These are phyloP conservation scores for Cystobasidium onofrii DNA, from an alignment of 768 basidiomycete species.

Conservation along the genomic window DNA sequence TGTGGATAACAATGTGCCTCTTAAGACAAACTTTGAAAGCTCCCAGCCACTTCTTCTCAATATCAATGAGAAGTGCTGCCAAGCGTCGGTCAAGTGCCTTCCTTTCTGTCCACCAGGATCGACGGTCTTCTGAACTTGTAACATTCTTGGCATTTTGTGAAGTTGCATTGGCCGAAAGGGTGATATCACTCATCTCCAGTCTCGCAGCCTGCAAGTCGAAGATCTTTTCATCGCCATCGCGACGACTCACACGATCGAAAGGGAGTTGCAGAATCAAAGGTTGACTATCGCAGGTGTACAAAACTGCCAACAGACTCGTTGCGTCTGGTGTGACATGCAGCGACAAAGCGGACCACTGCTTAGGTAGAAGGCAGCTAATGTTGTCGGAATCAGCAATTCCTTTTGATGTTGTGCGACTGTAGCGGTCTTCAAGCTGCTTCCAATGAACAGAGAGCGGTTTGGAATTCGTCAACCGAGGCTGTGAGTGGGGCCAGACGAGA, in stretches of 20 bases:
- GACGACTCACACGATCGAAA: constrained; percentile 61
- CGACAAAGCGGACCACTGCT: constrained; percentile 73
- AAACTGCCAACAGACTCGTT: constrained; percentile 70
- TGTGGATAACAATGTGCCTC: too few relatives aligned
- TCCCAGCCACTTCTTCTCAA: constrained; percentile 95
- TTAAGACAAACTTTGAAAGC: constrained; percentile 72
- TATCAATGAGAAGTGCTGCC: constrained; percentile 63
- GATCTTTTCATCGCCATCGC: constrained; percentile 61
- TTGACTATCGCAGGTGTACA: constrained; percentile 57
- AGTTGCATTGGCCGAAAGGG: constrained; percentile 66
- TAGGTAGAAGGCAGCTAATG: constrained; percentile 51
- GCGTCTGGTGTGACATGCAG: constrained; percentile 76
- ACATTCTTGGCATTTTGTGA: constrained; percentile 66
- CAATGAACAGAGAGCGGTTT: constrained; percentile 46
- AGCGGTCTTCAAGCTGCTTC: constrained; percentile 38
- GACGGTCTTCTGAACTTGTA: constrained; percentile 58
- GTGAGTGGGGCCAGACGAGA: constrained; percentile 61
- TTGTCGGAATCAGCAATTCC: neutral
- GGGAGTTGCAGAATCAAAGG: constrained; percentile 84
- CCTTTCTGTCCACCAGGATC: constrained; percentile 80
- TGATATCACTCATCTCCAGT: constrained; percentile 67
- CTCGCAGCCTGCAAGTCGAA: constrained; percentile 68
- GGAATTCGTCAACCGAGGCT: neutral
- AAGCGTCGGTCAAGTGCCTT: constrained; percentile 67
- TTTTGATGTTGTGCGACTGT: neutral